Conservation (phyloP, 2,329 filamentous ascomycete genomes). For the Penicillium olsonii region DNA sequence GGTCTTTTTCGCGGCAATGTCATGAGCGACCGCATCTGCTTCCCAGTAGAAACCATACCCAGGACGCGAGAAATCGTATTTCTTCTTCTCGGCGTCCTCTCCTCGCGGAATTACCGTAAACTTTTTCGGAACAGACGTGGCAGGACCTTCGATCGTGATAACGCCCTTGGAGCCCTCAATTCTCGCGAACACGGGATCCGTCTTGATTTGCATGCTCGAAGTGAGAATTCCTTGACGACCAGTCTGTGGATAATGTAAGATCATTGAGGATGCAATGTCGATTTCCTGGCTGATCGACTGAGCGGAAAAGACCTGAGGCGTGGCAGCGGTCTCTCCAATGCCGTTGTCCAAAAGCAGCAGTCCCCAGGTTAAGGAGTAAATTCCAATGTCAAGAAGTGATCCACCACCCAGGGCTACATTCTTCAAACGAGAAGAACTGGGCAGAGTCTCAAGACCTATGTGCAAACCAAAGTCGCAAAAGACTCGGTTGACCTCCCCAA, state of each 20-base stretch:
- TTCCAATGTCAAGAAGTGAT: conserved; percentile 73
- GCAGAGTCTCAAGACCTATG: conserved; percentile 2
- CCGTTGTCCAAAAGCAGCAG: conserved; percentile 16
- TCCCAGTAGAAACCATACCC: conserved; percentile 76
- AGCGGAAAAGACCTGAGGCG: conserved; percentile 7
- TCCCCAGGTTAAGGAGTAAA: conserved; percentile 82
- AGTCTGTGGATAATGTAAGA: conserved; percentile 61
- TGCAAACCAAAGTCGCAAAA: conserved; percentile 47
- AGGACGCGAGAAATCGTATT: background rate
- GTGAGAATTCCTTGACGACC: conserved; percentile 61
- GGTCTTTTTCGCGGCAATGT: conserved; percentile 68
- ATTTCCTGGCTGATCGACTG: conserved; percentile 53
- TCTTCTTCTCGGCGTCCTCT: background rate
- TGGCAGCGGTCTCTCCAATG: conserved; percentile 1
- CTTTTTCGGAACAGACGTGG: background rate
- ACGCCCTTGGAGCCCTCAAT: background rate
- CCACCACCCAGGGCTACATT: conserved; percentile 75
- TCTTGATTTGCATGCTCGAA: conserved; percentile 46
- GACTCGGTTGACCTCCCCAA: conserved; percentile 54
- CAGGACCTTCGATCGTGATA: background rate
- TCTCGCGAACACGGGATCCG: background rate
- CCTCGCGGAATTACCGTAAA: background rate
- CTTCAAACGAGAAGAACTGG: conserved; percentile 60
- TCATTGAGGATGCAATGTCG: conserved; percentile 48
- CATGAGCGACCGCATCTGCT: conserved; percentile 69